phyloP scores from a whole-genome alignment of 768 basidiomycete species.

The Goffeauzyma gilvescens region DNA sequence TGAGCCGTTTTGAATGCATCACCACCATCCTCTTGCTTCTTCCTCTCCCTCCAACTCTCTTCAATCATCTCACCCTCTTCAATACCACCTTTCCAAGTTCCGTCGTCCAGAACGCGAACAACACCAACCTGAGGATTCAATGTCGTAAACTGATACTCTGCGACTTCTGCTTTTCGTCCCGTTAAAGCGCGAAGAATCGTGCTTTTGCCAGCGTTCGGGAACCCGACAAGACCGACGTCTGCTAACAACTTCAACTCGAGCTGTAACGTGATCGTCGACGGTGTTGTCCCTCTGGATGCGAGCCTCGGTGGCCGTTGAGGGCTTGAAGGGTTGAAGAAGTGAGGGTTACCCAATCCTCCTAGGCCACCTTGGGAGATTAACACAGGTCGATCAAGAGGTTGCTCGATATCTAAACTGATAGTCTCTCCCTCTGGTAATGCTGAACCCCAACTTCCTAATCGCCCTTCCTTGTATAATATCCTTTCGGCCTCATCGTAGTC shows the following conservation, averaged over 20 bases:
- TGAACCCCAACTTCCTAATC: no score
- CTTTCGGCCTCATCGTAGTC: constrained; percentile 21
- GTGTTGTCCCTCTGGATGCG: constrained; percentile 35
- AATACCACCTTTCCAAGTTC: constrained; percentile 40
- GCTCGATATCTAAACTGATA: constrained; percentile 17
- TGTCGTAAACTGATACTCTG: constrained; percentile 84
- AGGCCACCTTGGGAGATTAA: constrained; percentile 56
- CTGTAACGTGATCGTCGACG: constrained; percentile 44
- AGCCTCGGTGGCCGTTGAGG: constrained; percentile 57
- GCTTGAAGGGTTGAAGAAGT: constrained; percentile 49
- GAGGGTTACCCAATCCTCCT: constrained; percentile 76
- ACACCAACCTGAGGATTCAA: constrained; percentile 84
- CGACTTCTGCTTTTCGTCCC: constrained; percentile 66
- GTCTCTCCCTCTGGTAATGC: constrained; percentile 1
- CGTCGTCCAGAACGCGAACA: constrained; percentile 63
- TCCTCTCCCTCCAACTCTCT: constrained; percentile 25
- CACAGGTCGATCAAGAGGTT: constrained; percentile 16
- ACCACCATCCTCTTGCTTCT: constrained; percentile 13
- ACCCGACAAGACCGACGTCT: constrained; percentile 86
- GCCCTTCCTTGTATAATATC: constrained; percentile 16
- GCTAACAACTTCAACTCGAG: constrained; percentile 85
- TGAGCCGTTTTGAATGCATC: background rate
- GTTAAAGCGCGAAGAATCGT: constrained; percentile 79
- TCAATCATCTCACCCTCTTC: constrained; percentile 17
- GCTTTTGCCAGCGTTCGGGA: constrained; percentile 82